A percentile compares a stretch with the other conserved stretches of the same genome.
Conservation (phyloP, 345 rosid genomes). For the Gossypium raimondii region DNA sequence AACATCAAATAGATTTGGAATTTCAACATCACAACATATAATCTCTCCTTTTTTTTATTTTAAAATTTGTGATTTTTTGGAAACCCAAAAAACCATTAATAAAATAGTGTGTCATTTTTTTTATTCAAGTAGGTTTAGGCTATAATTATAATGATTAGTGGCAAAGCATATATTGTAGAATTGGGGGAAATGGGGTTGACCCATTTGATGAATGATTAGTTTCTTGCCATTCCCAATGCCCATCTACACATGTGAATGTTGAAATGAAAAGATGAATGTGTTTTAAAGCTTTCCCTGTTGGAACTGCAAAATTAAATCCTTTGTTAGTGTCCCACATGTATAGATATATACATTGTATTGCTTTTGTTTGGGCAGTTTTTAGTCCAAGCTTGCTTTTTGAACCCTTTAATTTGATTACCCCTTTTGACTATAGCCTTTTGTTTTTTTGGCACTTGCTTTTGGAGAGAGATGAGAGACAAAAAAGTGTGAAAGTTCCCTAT, state of each 20-base stretch:
- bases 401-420: background rate
- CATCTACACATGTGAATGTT: conserved; percentile 31
- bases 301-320: conserved; percentile 20
- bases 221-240: conserved; percentile 53
- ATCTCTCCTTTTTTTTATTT: background rate
- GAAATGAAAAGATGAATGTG: conserved; percentile 11
- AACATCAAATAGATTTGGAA: too few relatives aligned
- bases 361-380: conserved; percentile 30
- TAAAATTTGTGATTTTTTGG: background rate
- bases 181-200: conserved; percentile 31
- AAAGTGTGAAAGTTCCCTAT: conserved; percentile 22
- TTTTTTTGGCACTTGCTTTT: conserved; percentile 21
- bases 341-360: background rate
- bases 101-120: background rate
- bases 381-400: conserved; percentile 23
- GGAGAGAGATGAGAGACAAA: conserved; percentile 27
- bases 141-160: conserved; percentile 24
- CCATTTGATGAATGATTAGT: conserved; percentile 29
- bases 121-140: conserved; percentile 8
- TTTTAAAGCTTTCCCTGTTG: conserved; percentile 9
- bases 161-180: conserved; percentile 18
- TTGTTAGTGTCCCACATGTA: conserved; percentile 26
- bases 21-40: too few relatives aligned
- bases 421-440: conserved; percentile 17
- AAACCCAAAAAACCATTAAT: background rate